phyloP scores from a whole-genome alignment of 768 basidiomycete genomes.

The Zangia roseola region DNA sequence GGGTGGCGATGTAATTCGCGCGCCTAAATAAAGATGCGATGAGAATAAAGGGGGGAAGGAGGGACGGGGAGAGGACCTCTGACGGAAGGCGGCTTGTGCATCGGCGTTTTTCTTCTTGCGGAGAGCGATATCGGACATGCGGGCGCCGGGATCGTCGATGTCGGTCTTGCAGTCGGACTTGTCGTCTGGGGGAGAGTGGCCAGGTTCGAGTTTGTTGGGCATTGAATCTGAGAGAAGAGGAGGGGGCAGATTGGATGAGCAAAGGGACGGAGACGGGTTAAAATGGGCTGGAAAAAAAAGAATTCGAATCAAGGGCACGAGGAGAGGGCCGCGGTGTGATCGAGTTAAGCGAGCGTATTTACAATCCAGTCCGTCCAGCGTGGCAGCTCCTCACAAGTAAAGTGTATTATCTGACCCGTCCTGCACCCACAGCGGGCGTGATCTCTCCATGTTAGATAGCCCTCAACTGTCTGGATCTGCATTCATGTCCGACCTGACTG shows the following conservation, averaged over 20 bases:
- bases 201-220: conserved; percentile 30
- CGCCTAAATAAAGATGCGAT: conserved; percentile 38
- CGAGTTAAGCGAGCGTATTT: conserved; percentile 38
- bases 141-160: conserved; percentile 35
- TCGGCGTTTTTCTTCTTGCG: conserved; percentile 90
- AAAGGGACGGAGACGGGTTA: conserved; percentile 39
- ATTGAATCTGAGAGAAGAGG: conserved; percentile 15
- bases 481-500: conserved; percentile 32
- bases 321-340: conserved; percentile 47
- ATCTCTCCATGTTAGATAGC: no score
- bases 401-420: no score
- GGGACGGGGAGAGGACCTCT: conserved; percentile 38
- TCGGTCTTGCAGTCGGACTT: conserved; percentile 38
- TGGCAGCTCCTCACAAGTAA: conserved; percentile 16
- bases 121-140: conserved; percentile 65
- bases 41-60: conserved; percentile 13
- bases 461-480: conserved; percentile 25
- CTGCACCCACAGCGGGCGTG: no score
- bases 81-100: conserved; percentile 83
- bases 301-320: conserved; percentile 69
- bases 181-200: conserved; percentile 35
- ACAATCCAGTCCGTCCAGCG: conserved; percentile 35
- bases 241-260: conserved; percentile 7
- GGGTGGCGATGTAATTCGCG: conserved; percentile 83
- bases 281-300: conserved; percentile 62